Conservation (phyloP, 2,329 filamentous ascomycete genomes). For the Aspergillus novofumigatus region DNA sequence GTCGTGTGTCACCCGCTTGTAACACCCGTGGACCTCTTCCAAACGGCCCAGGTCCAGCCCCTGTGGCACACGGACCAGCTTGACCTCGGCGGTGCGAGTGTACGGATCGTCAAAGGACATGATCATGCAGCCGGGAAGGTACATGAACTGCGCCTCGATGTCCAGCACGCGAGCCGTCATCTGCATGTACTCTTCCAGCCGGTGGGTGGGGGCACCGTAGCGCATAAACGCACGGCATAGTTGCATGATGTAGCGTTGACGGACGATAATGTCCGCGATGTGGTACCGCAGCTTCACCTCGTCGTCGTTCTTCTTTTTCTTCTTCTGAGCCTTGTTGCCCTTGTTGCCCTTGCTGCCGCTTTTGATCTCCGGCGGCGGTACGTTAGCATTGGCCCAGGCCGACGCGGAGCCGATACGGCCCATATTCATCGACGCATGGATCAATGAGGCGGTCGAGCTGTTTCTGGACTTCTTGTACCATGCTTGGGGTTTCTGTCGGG, state of each 20-base stretch:
- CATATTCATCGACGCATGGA: conserved; percentile 14
- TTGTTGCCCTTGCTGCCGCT: neutral
- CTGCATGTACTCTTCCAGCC: conserved; percentile 72
- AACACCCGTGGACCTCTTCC: conserved; percentile 39
- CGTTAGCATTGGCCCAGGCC: conserved; percentile 3
- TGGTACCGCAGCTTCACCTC: conserved; percentile 28
- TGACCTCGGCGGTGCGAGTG: conserved; percentile 43
- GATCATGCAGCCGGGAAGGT: conserved; percentile 58
- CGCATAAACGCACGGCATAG: conserved; percentile 27
- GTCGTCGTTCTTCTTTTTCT: conserved; percentile 3
- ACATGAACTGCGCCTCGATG: conserved; percentile 82
- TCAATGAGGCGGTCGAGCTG: conserved; percentile 21
- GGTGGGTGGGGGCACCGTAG: conserved; percentile 27
- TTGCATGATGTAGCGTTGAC: conserved; percentile 29
- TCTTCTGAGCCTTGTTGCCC: neutral
- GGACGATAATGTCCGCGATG: conserved; percentile 64
- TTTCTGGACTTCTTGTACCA: conserved; percentile 27
- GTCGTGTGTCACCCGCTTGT: conserved; percentile 44
- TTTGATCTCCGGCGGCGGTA: neutral
- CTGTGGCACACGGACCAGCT: conserved; percentile 38
- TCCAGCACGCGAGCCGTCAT: conserved; percentile 82
- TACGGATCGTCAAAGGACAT: conserved; percentile 58
- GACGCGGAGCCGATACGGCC: conserved; percentile 10
- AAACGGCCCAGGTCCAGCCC: conserved; percentile 41
- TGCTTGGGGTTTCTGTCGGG: conserved; percentile 8